phyloP scores from a whole-genome alignment of 2,329 filamentous ascomycete genomes.

The Cladosporium austrohemisphaericum region DNA sequence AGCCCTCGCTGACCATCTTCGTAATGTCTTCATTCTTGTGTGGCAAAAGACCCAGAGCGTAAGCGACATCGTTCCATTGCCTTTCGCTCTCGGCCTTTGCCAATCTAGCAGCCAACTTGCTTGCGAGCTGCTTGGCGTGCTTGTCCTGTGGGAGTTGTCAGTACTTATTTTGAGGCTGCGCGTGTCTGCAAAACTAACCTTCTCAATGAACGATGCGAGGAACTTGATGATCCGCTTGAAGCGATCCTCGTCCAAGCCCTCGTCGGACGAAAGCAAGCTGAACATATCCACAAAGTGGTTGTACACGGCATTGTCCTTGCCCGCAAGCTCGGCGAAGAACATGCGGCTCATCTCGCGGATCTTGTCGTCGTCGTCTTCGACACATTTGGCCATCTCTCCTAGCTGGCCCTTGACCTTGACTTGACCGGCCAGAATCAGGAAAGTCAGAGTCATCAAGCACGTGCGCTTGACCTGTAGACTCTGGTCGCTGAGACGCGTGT shows the following conservation, averaged over 20 bases:
- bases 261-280: constrained; percentile 79
- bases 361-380: constrained; percentile 91
- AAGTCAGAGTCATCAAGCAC: constrained; percentile 96
- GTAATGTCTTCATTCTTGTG: constrained; percentile 91
- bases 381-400: constrained; percentile 97
- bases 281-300: constrained; percentile 99
- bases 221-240: constrained; percentile 88
- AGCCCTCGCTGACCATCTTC: constrained; percentile 71
- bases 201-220: constrained; percentile 92
- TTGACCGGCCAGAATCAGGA: constrained; percentile 92
- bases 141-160: constrained; percentile 64
- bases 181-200: constrained; percentile 56
- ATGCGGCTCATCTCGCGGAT: constrained; percentile 92
- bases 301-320: constrained; percentile 98
- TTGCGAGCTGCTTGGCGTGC: constrained; percentile 88
- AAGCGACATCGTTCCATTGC: constrained; percentile 97
- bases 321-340: constrained; percentile 97
- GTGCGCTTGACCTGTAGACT: constrained; percentile 92
- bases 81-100: constrained; percentile 83
- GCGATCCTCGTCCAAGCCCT: constrained; percentile 74
- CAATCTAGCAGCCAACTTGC: constrained; percentile 85
- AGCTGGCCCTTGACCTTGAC: constrained; percentile 99
- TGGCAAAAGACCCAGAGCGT: constrained; percentile 80
- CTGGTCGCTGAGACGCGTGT: constrained; percentile 82
- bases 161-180: constrained; percentile 2